Percentiles rank a stretch among this genome's conserved stretches.
phyloP scores from a whole-genome alignment of 108 stramenopile genomes.

The Pseudonitzschia pungens region DNA sequence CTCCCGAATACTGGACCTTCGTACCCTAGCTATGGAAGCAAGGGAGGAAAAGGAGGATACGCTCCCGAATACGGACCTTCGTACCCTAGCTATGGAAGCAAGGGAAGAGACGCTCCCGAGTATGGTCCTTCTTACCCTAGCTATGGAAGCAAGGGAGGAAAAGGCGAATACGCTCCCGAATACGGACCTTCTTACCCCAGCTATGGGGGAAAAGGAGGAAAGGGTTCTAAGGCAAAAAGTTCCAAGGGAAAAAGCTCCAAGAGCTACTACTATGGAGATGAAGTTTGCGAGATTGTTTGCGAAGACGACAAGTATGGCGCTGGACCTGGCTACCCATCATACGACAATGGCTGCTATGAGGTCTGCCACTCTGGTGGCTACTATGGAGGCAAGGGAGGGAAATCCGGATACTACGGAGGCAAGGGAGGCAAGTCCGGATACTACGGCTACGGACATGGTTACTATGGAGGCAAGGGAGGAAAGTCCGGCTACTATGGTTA shows the following conservation, averaged over 20 bases:
- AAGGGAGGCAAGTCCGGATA: background rate
- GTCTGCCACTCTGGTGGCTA: background rate
- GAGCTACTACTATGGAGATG: background rate
- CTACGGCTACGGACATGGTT: background rate
- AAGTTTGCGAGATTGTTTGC: background rate
- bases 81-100: slow-evolving; percentile 6
- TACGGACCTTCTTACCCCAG: slow-evolving; percentile 2
- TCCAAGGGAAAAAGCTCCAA: background rate
- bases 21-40: background rate
- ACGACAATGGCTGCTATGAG: background rate
- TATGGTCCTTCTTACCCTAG: background rate
- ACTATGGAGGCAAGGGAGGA: slow-evolving; percentile 3
- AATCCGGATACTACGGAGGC: background rate
- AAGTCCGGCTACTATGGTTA: background rate
- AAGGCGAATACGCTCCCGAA: background rate
- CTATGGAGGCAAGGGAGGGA: background rate
- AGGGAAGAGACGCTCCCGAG: background rate
- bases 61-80: background rate
- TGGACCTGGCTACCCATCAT: background rate
- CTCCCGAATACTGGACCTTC: background rate
- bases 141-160: slow-evolving; percentile 3
- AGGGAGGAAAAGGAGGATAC: slow-evolving; percentile 2
- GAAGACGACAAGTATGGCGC: background rate
- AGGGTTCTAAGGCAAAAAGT: background rate
- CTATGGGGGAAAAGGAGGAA: background rate